These are phyloP conservation scores for Vinca major DNA, from an alignment of 305 asterid genomes.

Conservation along the genomic window DNA sequence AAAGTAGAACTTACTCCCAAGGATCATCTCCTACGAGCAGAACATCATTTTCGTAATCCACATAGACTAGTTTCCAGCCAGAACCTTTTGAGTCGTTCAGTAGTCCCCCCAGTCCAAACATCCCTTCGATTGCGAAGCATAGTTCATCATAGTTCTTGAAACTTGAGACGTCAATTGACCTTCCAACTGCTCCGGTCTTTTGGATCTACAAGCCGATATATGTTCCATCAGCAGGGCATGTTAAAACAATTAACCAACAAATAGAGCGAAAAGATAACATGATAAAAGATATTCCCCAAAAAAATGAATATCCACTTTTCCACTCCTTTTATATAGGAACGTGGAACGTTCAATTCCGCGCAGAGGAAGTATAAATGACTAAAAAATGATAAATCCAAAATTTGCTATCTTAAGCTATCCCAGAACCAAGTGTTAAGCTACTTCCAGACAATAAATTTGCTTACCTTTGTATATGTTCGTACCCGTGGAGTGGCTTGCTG, in stretches of 20 bases:
- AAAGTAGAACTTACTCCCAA: conserved; percentile 67
- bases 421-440: conserved; percentile 1
- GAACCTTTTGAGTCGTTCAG: conserved; percentile 63
- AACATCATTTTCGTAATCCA: conserved; percentile 76
- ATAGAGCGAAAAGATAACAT: not conserved
- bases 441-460: not conserved
- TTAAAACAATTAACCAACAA: not conserved
- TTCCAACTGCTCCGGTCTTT: conserved; percentile 86
- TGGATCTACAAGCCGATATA: conserved; percentile 41
- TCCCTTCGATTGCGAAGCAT: conserved; percentile 70
- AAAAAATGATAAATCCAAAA: too few relatives aligned
- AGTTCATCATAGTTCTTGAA: conserved; percentile 64
- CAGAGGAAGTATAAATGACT: too few relatives aligned
- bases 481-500: conserved; percentile 75
- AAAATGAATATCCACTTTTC: too few relatives aligned
- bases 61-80: conserved; percentile 85
- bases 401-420: too few relatives aligned
- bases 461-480: conserved; percentile 83
- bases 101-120: conserved; percentile 78
- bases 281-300: not conserved
- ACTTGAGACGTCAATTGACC: conserved; percentile 80
- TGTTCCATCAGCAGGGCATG: not conserved
- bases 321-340: too few relatives aligned
- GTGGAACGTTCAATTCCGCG: too few relatives aligned
- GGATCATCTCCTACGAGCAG: conserved; percentile 96